A percentile compares a stretch with the other conserved stretches of the same genome.
Conservation (phyloP, 176 grass and related monocot genomes). For the Oryza australiensis region DNA sequence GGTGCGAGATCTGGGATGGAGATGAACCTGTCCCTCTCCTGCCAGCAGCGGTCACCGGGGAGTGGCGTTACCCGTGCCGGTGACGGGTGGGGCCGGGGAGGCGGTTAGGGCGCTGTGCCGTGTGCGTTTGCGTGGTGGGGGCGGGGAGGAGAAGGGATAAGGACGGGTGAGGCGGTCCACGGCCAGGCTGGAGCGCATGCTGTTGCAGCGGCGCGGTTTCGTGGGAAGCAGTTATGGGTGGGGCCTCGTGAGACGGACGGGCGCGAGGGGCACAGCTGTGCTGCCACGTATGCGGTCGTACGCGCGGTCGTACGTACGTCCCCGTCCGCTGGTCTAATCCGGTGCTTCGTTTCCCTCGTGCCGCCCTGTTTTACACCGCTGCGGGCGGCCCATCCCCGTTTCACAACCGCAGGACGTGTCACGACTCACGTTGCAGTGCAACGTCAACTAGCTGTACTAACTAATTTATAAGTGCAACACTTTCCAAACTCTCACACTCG, state of each 20-base stretch:
- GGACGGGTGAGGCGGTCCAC: neutral
- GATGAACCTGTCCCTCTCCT: neutral
- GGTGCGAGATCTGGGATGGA: neutral
- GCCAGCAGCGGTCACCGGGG: neutral
- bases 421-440: neutral
- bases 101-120: neutral
- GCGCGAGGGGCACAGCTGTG: neutral
- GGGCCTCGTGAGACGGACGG: neutral
- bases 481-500: no score
- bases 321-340: neutral
- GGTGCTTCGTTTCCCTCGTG: no score
- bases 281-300: neutral
- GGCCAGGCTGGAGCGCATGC: slow-evolving; percentile 46
- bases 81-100: slow-evolving; percentile 32
- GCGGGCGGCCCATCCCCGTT: no score
- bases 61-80: no score
- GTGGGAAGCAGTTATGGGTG: slow-evolving; percentile 7
- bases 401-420: neutral
- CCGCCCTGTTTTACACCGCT: neutral
- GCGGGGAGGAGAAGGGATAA: neutral
- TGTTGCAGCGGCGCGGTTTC: slow-evolving; percentile 2
- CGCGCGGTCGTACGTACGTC: neutral
- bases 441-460: no score
- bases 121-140: no score
- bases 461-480: no score